A percentile compares a stretch with the other conserved stretches of the same genome.
Conservation (phyloP, 495 filamentous ascomycete genomes). For the Xylaria scruposa region DNA sequence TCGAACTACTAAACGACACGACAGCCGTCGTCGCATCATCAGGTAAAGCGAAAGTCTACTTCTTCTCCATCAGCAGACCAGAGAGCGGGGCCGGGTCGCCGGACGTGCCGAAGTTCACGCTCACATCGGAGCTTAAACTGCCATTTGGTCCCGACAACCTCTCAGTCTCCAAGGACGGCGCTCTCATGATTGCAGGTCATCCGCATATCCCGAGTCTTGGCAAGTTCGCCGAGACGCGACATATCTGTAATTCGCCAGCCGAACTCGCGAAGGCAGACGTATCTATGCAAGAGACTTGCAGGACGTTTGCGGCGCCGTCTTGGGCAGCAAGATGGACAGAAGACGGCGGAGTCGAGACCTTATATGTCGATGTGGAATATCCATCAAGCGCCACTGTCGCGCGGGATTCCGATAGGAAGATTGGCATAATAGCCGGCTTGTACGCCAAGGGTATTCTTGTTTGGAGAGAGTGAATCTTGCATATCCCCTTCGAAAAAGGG, state of each 20-base stretch:
- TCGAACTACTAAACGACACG: slow-evolving; percentile 43
- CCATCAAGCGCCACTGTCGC: slow-evolving; percentile 45
- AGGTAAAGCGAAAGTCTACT: slow-evolving; percentile 35
- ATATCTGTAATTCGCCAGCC: slow-evolving; percentile 33
- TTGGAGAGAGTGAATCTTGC: slow-evolving; percentile 42
- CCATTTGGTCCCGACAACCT: slow-evolving; percentile 52
- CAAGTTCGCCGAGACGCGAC: slow-evolving; percentile 34
- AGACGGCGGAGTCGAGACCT: slow-evolving; percentile 39
- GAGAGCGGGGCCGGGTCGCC: background rate
- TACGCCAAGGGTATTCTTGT: slow-evolving; percentile 54
- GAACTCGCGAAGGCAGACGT: slow-evolving; percentile 30
- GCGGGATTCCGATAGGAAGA: slow-evolving; percentile 45
- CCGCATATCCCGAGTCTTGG: slow-evolving; percentile 43
- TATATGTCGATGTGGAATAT: slow-evolving; percentile 46
- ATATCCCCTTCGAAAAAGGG: background rate
- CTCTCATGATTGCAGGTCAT: slow-evolving; percentile 51
- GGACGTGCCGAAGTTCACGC: slow-evolving; percentile 30
- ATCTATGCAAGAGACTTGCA: slow-evolving; percentile 37
- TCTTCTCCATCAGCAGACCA: slow-evolving; percentile 42
- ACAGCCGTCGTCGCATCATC: slow-evolving; percentile 49
- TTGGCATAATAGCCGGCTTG: slow-evolving; percentile 50
- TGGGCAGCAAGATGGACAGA: slow-evolving; percentile 51
- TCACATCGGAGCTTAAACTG: slow-evolving; percentile 34
- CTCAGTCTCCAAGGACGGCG: slow-evolving; percentile 46
- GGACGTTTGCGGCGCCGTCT: slow-evolving; percentile 39